Evolutionary conservation across 1,284 basidiomycete genomes (phyloP), one percentile per base, ranked within the genome.

Genomic region (Ustilago esculenta): DNA sequence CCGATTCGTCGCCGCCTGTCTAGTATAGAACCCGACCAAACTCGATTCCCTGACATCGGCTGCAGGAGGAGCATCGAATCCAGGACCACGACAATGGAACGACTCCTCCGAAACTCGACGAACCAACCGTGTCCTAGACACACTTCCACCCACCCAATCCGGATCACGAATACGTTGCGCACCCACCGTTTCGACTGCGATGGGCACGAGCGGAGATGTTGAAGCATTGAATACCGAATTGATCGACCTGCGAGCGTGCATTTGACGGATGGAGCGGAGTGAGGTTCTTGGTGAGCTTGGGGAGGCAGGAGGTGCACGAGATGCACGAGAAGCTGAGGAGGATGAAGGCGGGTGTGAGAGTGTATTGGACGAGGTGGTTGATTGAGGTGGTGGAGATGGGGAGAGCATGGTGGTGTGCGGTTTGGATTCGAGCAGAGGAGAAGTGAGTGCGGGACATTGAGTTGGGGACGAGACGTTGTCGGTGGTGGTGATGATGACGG

Each of bases 241-340:
- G 30, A 65, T 45, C 30, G 54, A 51, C 30, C 44, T 60, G 49
- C 53, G 60, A 6, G 52, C 47, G 25, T 63, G 60, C 47, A 50
- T 50, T 25, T 56, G 60, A 23, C 60, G 60, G 29, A 63, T 63
- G 23, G 60, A 63, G 9, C 53, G 25, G 15, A 65, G 61, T n/a
- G 61, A 65, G 21, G 44, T 51, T 17, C 24, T 45, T n/a, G 47
- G 36, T 17, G 48, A 40, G n/a, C 10, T 40, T 20, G 46, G 18
- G 14, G 25, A 11, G n/a, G 34, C 11, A 8, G 29, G 2, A 25
- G 43, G 32, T 11, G 37, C 9, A 27, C 24, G 37, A 35, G 37
- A 8, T 47, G 11, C 25, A 30, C 11, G 41, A 42, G n/a, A n/a
- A n/a, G n/a, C n/a, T 23, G n/a, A 45, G 40, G 7, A 34, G 20